Evolutionary conservation across 129 eudicot species (phyloP).

Genomic region (Scalesia atractyloides): DNA sequence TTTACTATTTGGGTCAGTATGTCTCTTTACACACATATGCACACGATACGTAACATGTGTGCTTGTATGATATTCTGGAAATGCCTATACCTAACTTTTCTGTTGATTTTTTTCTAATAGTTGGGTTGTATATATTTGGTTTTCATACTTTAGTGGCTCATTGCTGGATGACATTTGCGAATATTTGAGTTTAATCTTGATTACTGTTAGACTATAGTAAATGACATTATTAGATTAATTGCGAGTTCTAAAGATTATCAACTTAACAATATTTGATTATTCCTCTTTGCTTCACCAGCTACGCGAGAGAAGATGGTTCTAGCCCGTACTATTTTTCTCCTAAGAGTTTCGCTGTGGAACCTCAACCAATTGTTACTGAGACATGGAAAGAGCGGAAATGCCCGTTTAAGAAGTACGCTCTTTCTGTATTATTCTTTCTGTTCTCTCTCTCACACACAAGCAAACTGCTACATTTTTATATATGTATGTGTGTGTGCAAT

Average conservation of each 20-base stretch:
- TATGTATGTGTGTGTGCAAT: not conserved
- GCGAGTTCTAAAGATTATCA: slow-evolving; percentile 12
- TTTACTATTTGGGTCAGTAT: not conserved
- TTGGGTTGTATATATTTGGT: not conserved
- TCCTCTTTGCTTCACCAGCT: slow-evolving; percentile 38
- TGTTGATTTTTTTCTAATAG: not conserved
- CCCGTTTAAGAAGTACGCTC: slow-evolving; percentile 45
- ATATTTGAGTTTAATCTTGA: slow-evolving; percentile 10
- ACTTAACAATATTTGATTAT: slow-evolving; percentile 19
- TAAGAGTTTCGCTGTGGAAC: slow-evolving; percentile 38
- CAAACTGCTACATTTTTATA: slow-evolving; percentile 1
- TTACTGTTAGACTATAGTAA: slow-evolving; percentile 18
- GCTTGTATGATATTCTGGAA: not conserved
- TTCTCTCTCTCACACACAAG: not conserved
- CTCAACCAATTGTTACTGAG: slow-evolving; percentile 33
- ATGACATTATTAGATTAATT: slow-evolving; percentile 8
- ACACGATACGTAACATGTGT: not conserved
- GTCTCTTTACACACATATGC: not conserved
- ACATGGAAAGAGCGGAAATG: slow-evolving; percentile 53
- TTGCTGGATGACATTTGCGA: slow-evolving; percentile 2
- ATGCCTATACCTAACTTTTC: slow-evolving; percentile 5
- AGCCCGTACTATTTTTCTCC: slow-evolving; percentile 33
- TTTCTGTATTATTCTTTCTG: slow-evolving; percentile 8
- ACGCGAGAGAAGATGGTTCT: slow-evolving; percentile 39
- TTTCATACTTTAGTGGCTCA: slow-evolving; percentile 3